Conservation (phyloP, 805 yeast genomes). For the Spathaspora boniae region DNA sequence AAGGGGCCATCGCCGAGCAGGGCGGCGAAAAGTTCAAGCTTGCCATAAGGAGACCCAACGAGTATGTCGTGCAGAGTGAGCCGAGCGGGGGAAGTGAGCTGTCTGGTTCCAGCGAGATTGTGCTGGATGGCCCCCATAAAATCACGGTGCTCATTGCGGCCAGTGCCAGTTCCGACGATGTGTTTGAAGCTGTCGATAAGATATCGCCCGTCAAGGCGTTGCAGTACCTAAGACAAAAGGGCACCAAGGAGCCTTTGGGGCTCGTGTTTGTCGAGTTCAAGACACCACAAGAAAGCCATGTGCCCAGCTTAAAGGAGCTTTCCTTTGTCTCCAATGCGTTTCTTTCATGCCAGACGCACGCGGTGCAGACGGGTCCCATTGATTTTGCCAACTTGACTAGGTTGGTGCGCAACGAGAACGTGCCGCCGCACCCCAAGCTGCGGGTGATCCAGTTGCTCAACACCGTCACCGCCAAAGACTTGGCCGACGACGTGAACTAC, state of each 20-base stretch:
- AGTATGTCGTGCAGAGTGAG: constrained; percentile 29
- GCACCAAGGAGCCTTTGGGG: constrained; percentile 52
- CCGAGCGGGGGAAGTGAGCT: constrained; percentile 13
- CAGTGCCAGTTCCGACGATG: constrained; percentile 39
- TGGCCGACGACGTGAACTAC: constrained; percentile 47
- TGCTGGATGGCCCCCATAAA: constrained; percentile 45
- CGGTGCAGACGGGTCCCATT: constrained; percentile 34
- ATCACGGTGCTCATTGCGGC: constrained; percentile 47
- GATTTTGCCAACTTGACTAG: constrained; percentile 36
- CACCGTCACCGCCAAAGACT: constrained; percentile 60
- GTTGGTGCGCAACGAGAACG: constrained; percentile 35
- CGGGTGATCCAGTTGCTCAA: constrained; percentile 65
- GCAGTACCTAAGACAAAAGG: constrained; percentile 43
- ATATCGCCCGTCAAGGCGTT: constrained; percentile 41
- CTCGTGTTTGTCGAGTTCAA: constrained; percentile 51
- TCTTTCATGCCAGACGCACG: constrained; percentile 31
- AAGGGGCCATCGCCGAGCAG: constrained; percentile 11
- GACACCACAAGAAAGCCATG: constrained; percentile 11
- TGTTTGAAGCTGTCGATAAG: constrained; percentile 38
- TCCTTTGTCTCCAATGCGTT: constrained; percentile 21
- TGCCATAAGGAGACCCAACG: constrained; percentile 30
- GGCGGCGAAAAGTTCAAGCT: constrained; percentile 11
- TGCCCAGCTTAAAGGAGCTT: constrained; percentile 14
- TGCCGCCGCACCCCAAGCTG: constrained; percentile 37
- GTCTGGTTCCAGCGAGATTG: constrained; percentile 23